Percentiles rank a stretch among this genome's conserved stretches.
These are phyloP conservation scores for Arachis monticola DNA, from an alignment of 331 rosid species.

Conservation along the genomic window DNA sequence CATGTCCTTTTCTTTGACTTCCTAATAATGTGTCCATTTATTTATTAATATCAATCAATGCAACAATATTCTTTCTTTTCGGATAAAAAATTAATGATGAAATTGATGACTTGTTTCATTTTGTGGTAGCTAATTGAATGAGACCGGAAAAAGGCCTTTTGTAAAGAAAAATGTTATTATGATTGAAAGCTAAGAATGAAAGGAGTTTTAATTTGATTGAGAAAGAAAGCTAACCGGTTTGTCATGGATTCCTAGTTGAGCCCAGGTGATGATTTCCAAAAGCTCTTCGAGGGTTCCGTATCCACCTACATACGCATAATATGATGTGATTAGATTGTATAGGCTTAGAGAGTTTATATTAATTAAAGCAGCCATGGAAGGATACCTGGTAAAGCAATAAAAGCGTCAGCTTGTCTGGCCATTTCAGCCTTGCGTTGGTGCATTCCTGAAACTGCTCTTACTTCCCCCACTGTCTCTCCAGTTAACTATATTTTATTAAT, in stretches of 20 bases:
- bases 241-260: constrained; percentile 91
- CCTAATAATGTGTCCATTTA: not conserved
- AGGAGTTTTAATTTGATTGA: no score
- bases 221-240: constrained; percentile 49
- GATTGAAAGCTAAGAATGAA: not conserved
- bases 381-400: constrained; percentile 86
- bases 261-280: constrained; percentile 90
- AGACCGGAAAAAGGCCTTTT: not conserved
- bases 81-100: not conserved
- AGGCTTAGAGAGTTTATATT: no score
- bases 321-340: no score
- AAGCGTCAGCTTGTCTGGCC: constrained; percentile 89
- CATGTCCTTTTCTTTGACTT: constrained; percentile 35
- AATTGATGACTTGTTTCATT: not conserved
- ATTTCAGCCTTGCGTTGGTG: constrained; percentile 97
- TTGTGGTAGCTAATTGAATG: not conserved
- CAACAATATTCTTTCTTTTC: not conserved
- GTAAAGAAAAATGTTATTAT: not conserved
- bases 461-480: constrained; percentile 86
- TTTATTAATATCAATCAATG: not conserved
- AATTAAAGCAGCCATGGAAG: no score
- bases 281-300: constrained; percentile 94
- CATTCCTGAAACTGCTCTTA: constrained; percentile 78
- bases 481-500: constrained; percentile 52
- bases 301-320: constrained; percentile 59